Base-by-base conservation (phyloP, 352 stramenopile species). In the Saprolegnia diclina region DNA sequence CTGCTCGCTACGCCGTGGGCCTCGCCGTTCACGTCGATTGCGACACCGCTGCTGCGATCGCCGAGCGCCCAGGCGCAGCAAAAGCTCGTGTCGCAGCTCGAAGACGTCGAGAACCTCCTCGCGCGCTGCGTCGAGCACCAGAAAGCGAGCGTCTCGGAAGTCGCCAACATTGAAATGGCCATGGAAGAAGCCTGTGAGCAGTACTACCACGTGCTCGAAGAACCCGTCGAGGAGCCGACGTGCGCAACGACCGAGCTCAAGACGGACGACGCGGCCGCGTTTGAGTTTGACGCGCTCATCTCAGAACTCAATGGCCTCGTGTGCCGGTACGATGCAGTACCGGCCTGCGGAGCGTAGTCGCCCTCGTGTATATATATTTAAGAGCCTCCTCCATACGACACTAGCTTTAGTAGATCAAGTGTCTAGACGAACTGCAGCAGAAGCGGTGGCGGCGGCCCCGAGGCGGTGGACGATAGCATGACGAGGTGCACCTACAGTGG, bases 251-350 rank as follows among this genome's bases (percentile, higher is more conserved):
- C 24, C 11, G 52, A 35, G 7, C 3, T 40, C 52, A 24, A 26
- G 13, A 59, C 13, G 52, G 13, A 16, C 35, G 52, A 59, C 35
- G 52, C 2, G 2, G n/a, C n/a, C 5, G 46, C 52, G 13, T 59
- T 59, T 24, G 52, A 59, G 35, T 59, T 59, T 24, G 52, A 59
- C 35, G n/a, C 52, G 4, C 52, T 59, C n/a, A 59, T 59, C 35
- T 59, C 52, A 9, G 52, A 59, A 24, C 35, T 59, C 24, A 59
- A 59, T 11, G 52, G 52, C n/a, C n/a, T 59, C 13, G 52, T 59
- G 13, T 59, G 52, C 52, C 52, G 52, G 35, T 59, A 59, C 35
- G 52, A 59, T 9, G 35, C 11, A 21, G 52, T 59, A 18, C 11
- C 52, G 1, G 35, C 24, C 52, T 35, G 11, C 13, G 52, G 24